A percentile compares a stretch with the other conserved stretches of the same genome.
phyloP scores from a whole-genome alignment of 108 stramenopile genomes.

The Thalassiosira profunda region DNA sequence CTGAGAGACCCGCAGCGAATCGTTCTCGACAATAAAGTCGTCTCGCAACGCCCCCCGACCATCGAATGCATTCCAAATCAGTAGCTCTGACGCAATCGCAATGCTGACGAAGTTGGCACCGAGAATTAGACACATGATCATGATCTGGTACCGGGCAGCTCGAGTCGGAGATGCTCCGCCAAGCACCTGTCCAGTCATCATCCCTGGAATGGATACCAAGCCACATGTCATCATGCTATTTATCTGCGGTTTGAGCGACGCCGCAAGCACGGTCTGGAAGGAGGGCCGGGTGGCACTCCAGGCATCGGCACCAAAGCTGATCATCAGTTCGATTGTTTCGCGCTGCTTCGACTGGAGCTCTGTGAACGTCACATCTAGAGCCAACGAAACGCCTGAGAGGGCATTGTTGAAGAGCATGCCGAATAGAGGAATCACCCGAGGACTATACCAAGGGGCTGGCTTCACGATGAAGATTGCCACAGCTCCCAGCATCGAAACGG shows the following conservation, averaged over 20 bases:
- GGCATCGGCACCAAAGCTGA: slow-evolving; percentile 34
- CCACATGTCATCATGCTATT: slow-evolving; percentile 84
- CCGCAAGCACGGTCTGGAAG: slow-evolving; percentile 11
- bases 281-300: slow-evolving; percentile 39
- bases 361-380: slow-evolving; percentile 19
- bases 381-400: slow-evolving; percentile 22
- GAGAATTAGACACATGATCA: slow-evolving; percentile 83
- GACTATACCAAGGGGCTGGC: slow-evolving; percentile 33
- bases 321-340: slow-evolving; percentile 39
- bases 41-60: slow-evolving; percentile 15
- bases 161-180: slow-evolving; percentile 68
- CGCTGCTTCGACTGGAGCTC: slow-evolving; percentile 24
- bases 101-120: slow-evolving; percentile 26
- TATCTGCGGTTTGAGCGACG: slow-evolving; percentile 67
- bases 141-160: slow-evolving; percentile 89
- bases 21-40: slow-evolving; percentile 18
- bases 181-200: slow-evolving; percentile 93
- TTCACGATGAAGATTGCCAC: slow-evolving; percentile 25
- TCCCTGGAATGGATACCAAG: slow-evolving; percentile 83
- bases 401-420: slow-evolving; percentile 54
- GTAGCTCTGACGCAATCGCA: neutral
- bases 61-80: slow-evolving; percentile 23
- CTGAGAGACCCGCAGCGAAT: slow-evolving; percentile 14
- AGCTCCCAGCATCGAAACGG: slow-evolving; percentile 11
- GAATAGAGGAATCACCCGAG: slow-evolving; percentile 51